Evolutionary conservation across 805 yeast species (phyloP).

Genomic region (Tetrapisispora taiwanensis): DNA sequence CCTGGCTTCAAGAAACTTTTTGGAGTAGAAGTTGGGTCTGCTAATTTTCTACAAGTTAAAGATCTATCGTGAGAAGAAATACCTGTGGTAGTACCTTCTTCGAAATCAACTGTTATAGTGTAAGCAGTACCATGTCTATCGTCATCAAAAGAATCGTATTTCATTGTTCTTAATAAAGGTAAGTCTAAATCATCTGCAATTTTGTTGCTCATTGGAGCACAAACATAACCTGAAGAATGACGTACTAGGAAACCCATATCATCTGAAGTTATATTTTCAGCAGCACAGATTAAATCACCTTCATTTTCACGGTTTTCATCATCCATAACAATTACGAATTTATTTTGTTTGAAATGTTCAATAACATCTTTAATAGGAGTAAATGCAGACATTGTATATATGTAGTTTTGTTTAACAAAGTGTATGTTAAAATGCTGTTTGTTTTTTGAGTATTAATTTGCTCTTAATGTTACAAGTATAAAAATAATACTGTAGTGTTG

Average conservation of each 20-base stretch:
- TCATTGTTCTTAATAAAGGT: constrained; percentile 52
- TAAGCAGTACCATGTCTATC: constrained; percentile 97
- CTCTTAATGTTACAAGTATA: too few species aligned
- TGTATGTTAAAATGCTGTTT: too few species aligned
- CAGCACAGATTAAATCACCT: constrained; percentile 95
- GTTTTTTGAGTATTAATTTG: too few species aligned
- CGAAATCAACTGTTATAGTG: constrained; percentile 81
- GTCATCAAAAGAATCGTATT: constrained; percentile 29
- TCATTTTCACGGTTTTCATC: constrained; percentile 95
- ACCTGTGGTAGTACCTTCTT: constrained; percentile 91
- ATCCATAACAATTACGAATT: constrained; percentile 91
- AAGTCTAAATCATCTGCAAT: constrained; percentile 73
- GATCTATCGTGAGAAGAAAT: constrained; percentile 93
- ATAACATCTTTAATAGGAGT: constrained; percentile 24
- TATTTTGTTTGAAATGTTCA: constrained; percentile 24
- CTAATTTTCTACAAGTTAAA: constrained; percentile 63
- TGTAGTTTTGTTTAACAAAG: too few species aligned
- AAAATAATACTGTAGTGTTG: too few species aligned
- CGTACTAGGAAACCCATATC: constrained; percentile 92
- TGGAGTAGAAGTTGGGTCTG: constrained; percentile 42
- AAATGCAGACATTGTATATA: constrained; percentile 8
- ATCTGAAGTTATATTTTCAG: constrained; percentile 62
- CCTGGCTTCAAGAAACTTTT: constrained; percentile 83
- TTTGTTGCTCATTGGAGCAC: constrained; percentile 74
- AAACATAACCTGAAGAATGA: constrained; percentile 81